A percentile compares a stretch with the other conserved stretches of the same genome.
These are phyloP conservation scores for Skeletonema potamos DNA, from an alignment of 108 stramenopile genomes.

Conservation along the genomic window DNA sequence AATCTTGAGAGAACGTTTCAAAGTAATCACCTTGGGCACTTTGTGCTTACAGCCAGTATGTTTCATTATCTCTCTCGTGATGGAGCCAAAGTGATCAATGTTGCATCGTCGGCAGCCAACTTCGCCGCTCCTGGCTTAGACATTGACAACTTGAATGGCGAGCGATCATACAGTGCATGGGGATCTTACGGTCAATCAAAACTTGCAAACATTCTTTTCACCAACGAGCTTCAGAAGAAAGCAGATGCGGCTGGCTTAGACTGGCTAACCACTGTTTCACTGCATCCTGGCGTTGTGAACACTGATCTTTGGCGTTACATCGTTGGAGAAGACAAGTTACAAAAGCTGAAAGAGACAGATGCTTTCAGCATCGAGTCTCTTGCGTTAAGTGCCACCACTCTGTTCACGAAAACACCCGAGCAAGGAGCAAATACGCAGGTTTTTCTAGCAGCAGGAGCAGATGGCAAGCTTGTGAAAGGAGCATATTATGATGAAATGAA, in stretches of 20 bases:
- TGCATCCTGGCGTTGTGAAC: slow-evolving; percentile 73
- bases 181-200: slow-evolving; percentile 70
- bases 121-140: slow-evolving; percentile 56
- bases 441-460: slow-evolving; percentile 50
- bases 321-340: slow-evolving; percentile 57
- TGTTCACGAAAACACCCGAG: slow-evolving; percentile 51
- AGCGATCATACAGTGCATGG: slow-evolving; percentile 68
- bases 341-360: slow-evolving; percentile 49
- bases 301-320: slow-evolving; percentile 71
- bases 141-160: slow-evolving; percentile 66
- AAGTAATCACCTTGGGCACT: slow-evolving; percentile 88
- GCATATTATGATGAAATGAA: slow-evolving; percentile 60
- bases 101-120: slow-evolving; percentile 63
- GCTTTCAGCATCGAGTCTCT: slow-evolving; percentile 33
- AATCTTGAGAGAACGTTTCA: slow-evolving; percentile 83
- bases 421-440: slow-evolving; percentile 73
- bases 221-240: slow-evolving; percentile 70
- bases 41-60: slow-evolving; percentile 67
- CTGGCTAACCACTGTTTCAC: slow-evolving; percentile 51
- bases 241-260: slow-evolving; percentile 46
- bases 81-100: slow-evolving; percentile 66
- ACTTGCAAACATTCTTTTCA: slow-evolving; percentile 80
- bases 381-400: slow-evolving; percentile 19
- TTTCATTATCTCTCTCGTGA: slow-evolving; percentile 49
- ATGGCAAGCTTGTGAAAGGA: slow-evolving; percentile 34